Evolutionary conservation across 495 filamentous ascomycete species (phyloP).

Genomic region (Sabuloglossum arenarium): DNA sequence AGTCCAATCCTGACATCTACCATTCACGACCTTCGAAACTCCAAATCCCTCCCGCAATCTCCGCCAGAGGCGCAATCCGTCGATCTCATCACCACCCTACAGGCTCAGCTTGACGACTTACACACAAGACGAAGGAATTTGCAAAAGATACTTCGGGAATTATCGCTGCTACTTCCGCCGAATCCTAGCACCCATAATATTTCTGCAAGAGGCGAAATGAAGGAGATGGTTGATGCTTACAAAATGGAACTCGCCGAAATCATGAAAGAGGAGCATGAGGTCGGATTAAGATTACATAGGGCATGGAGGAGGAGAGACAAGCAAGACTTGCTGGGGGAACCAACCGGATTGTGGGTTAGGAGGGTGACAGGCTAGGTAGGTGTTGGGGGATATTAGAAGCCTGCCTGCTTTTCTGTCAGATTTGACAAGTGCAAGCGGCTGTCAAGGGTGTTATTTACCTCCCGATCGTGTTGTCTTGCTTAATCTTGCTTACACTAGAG

Average conservation of each 20-base stretch:
- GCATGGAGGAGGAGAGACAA: constrained; percentile 44
- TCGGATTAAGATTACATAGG: constrained; percentile 62
- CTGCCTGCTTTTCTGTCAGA: background rate
- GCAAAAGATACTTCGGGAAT: constrained; percentile 46
- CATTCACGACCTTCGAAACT: constrained; percentile 15
- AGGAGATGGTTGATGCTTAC: constrained; percentile 48
- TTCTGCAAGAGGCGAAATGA: constrained; percentile 41
- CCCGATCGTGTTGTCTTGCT: background rate
- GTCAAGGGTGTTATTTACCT: background rate
- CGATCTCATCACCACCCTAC: constrained; percentile 42
- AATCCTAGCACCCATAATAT: constrained; percentile 33
- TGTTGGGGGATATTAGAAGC: background rate
- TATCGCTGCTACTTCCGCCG: constrained; percentile 41
- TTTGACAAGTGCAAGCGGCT: background rate
- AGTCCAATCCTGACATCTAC: constrained; percentile 2
- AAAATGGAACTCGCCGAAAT: constrained; percentile 59
- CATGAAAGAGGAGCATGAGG: constrained; percentile 61
- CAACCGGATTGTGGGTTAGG: constrained; percentile 64
- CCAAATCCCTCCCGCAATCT: constrained; percentile 35
- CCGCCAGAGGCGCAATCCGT: constrained; percentile 34
- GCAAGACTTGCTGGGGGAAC: constrained; percentile 39
- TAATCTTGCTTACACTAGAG: background rate
- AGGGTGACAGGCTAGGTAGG: constrained; percentile 27
- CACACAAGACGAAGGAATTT: constrained; percentile 47
- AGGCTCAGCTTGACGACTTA: constrained; percentile 45